Conservation (phyloP, 106 monocot species). For the Dioscorea zingiberensis region DNA sequence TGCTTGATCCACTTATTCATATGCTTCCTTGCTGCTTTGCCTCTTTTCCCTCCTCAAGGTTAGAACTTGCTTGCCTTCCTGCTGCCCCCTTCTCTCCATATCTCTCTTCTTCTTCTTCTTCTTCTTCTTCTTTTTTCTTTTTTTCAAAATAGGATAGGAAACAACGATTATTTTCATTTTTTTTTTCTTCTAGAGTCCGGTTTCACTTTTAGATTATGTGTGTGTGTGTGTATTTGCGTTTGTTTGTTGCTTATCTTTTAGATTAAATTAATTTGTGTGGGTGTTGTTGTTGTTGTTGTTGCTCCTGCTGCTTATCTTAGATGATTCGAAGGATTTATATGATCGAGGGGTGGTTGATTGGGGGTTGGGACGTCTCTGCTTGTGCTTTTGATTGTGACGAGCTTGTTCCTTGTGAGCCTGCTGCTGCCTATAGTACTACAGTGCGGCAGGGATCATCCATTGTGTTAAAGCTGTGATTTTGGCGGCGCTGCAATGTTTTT, state of each 20-base stretch:
- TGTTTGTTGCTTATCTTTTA: too few relatives aligned
- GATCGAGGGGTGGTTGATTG: constrained; percentile 37
- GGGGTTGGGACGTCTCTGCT: too few relatives aligned
- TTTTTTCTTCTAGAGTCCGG: too few relatives aligned
- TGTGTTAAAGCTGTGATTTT: not conserved
- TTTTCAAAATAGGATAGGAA: too few relatives aligned
- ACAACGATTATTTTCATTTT: too few relatives aligned
- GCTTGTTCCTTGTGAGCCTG: constrained; percentile 6
- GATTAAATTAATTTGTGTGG: too few relatives aligned
- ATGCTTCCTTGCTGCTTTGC: not conserved
- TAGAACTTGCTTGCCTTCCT: constrained; percentile 1
- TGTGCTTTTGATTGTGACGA: constrained; percentile 29
- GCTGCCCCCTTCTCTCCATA: not conserved
- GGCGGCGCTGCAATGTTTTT: not conserved
- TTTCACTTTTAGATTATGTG: too few relatives aligned
- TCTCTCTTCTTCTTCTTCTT: not conserved
- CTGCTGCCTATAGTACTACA: constrained; percentile 38
- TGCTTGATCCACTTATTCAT: not conserved
- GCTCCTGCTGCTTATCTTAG: constrained; percentile 25
- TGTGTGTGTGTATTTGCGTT: too few relatives aligned
- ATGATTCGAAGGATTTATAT: constrained; percentile 61
- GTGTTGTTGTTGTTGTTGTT: too few relatives aligned
- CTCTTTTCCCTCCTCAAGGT: constrained; percentile 4
- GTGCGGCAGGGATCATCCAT: constrained; percentile 23
- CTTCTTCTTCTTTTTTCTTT: too few relatives aligned